Evolutionary conservation across 805 yeast genomes (phyloP), one percentile per base, ranked within the genome.

Genomic region (Metschnikowia picachoensis): DNA sequence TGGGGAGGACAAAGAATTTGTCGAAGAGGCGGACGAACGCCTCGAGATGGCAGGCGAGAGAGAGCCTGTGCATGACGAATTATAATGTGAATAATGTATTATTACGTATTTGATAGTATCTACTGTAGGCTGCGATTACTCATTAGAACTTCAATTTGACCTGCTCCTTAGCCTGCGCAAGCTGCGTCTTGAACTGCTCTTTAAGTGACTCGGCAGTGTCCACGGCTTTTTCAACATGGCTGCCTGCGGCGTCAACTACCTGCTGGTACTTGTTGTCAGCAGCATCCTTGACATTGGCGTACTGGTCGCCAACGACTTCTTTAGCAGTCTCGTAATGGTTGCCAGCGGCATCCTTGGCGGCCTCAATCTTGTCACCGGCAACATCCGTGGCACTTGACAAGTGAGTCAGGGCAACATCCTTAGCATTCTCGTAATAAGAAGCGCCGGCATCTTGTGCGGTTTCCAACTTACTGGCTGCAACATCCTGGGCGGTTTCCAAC

Each of bases 371-470:
- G 29, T 32, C 12, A 10, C 20, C 39, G 15, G 44, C 44, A 13
- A 35, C 38, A 6, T 41, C 43, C 27, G 31, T 31, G 16, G 37
- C 44, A 11, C 15, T 11, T 15, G 13, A 30, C 28, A 28, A 33
- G 39, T 44, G 13, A 34, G 41, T 16, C 13, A 16, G 33, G 13
- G 47, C 47, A n/a, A 39, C 31, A 12, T 37, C 37, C 42, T 37
- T 38, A 36, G 30, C 43, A 25, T 40, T 32, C 37, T 48, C 43
- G 34, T 40, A 43, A 13, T 37, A 7, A n/a, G 51, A 46, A 8
- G 35, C 60, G 38, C 62, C 60, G 16, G 52, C 45, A 4, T 47
- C 33, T 38, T 55, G 41, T 55, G 44, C 52, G 25, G 31, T 37
- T 38, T 48, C 47, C 32, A 13, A 30, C 35, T 33, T 12, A 9